phyloP scores from a whole-genome alignment of 768 basidiomycete genomes.

The Pholiota molesta region DNA sequence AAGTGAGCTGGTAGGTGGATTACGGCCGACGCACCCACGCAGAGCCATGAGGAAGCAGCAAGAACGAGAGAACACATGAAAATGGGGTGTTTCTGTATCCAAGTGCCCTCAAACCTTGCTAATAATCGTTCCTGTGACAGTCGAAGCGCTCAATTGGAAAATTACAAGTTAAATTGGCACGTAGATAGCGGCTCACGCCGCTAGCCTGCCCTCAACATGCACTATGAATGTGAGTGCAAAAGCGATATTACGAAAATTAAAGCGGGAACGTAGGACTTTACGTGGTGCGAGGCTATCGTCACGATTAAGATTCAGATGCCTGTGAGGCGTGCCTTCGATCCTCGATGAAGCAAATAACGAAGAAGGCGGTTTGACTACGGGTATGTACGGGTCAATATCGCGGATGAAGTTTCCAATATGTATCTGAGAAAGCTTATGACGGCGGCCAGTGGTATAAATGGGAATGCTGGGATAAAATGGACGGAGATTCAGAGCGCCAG shows the following conservation, averaged over 20 bases:
- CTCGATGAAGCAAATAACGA: background rate
- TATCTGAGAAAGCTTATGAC: constrained; percentile 1
- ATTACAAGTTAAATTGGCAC: background rate
- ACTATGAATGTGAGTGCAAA: too few relatives aligned
- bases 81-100: background rate
- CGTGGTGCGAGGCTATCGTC: constrained; percentile 8
- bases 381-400: constrained; percentile 13
- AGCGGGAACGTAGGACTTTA: constrained; percentile 1
- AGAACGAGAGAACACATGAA: background rate
- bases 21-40: constrained; percentile 2
- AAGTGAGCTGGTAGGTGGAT: background rate
- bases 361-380: constrained; percentile 8
- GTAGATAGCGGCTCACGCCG: background rate
- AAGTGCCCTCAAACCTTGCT: background rate
- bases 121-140: constrained; percentile 2
- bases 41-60: constrained; percentile 6
- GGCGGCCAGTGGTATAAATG: background rate
- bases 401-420: constrained; percentile 11
- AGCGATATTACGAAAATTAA: background rate
- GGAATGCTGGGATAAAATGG: background rate
- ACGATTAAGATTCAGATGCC: background rate
- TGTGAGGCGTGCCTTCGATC: background rate
- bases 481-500: background rate
- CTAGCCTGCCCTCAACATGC: background rate
- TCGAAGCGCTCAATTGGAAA: background rate